Evolutionary conservation across 345 rosid genomes (phyloP).

Genomic region (Physaria fendleri): DNA sequence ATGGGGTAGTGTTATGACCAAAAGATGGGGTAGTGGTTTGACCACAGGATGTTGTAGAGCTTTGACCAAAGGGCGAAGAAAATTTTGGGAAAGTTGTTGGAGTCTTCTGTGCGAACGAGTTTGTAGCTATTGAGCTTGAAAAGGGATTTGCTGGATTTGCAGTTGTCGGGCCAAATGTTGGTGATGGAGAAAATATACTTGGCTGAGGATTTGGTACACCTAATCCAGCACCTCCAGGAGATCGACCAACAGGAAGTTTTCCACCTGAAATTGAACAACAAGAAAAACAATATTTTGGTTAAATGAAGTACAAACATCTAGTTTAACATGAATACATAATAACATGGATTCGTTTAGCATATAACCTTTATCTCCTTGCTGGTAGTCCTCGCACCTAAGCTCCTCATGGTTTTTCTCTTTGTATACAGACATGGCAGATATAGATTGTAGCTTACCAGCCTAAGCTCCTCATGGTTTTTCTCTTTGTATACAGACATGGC

Average conservation of each 20-base stretch:
- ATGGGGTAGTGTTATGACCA: slow-evolving; percentile 35
- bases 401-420: slow-evolving; percentile 82
- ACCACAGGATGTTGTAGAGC: slow-evolving; percentile 34
- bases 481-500: slow-evolving; percentile 73
- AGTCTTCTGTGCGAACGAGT: slow-evolving; percentile 47
- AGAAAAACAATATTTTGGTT: slow-evolving; percentile 4
- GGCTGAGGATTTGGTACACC: slow-evolving; percentile 40
- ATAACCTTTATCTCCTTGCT: slow-evolving; percentile 90
- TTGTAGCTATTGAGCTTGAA: slow-evolving; percentile 36
- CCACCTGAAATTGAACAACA: slow-evolving; percentile 54
- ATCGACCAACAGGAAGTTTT: slow-evolving; percentile 50
- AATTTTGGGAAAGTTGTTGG: slow-evolving; percentile 34
- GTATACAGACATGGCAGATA: slow-evolving; percentile 78
- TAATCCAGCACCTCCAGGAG: slow-evolving; percentile 47
- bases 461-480: slow-evolving; percentile 83
- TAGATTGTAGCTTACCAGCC: slow-evolving; percentile 76
- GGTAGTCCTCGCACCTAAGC: slow-evolving; percentile 95
- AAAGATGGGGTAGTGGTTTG: slow-evolving; percentile 25
- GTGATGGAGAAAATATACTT: slow-evolving; percentile 44
- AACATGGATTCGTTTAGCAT: background rate
- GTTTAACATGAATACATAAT: background rate
- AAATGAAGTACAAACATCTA: slow-evolving; percentile 2
- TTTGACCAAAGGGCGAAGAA: slow-evolving; percentile 30
- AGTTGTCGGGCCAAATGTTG: slow-evolving; percentile 46
- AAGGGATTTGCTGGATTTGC: slow-evolving; percentile 50